A percentile compares a stretch with the other conserved stretches of the same genome.
phyloP scores from a whole-genome alignment of 768 basidiomycete species.

The Phlebiopsis flavidoalba region DNA sequence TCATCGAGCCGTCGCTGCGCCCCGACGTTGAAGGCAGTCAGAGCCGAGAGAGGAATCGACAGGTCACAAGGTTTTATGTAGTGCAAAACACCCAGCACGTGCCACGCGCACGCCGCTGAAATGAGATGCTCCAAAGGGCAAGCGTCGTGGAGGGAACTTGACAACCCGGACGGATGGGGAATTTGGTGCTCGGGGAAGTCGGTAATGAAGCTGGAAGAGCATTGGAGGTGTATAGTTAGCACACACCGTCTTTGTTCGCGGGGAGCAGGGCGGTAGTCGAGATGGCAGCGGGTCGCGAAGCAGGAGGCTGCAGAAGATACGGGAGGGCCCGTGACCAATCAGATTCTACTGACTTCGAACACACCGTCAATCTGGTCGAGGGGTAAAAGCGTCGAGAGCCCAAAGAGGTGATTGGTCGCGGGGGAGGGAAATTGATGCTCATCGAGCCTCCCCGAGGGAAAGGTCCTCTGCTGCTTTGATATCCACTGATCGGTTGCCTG shows the following conservation, averaged over 20 bases:
- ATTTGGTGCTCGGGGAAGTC: neutral
- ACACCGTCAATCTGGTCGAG: neutral
- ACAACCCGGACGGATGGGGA: neutral
- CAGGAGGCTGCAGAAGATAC: neutral
- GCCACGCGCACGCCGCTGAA: neutral
- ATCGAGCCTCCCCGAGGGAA: neutral
- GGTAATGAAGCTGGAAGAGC: neutral
- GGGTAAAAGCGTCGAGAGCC: neutral
- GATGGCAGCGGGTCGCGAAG: slow-evolving; percentile 11
- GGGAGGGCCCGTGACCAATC: neutral
- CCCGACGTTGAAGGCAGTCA: no score
- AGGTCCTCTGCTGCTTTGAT: slow-evolving; percentile 3
- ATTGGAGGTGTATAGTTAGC: neutral
- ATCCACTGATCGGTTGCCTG: slow-evolving; percentile 13
- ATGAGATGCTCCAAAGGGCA: neutral
- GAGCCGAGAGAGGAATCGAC: no score
- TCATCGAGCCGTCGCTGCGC: neutral
- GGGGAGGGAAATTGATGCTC: neutral
- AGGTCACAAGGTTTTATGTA: no score
- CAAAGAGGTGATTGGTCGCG: slow-evolving; percentile 3
- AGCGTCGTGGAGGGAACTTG: neutral
- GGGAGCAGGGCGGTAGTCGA: neutral
- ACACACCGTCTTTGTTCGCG: neutral
- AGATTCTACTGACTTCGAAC: neutral
- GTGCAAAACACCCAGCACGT: neutral